phyloP scores from a whole-genome alignment of 495 filamentous ascomycete genomes.

The Xylaria palmicola region DNA sequence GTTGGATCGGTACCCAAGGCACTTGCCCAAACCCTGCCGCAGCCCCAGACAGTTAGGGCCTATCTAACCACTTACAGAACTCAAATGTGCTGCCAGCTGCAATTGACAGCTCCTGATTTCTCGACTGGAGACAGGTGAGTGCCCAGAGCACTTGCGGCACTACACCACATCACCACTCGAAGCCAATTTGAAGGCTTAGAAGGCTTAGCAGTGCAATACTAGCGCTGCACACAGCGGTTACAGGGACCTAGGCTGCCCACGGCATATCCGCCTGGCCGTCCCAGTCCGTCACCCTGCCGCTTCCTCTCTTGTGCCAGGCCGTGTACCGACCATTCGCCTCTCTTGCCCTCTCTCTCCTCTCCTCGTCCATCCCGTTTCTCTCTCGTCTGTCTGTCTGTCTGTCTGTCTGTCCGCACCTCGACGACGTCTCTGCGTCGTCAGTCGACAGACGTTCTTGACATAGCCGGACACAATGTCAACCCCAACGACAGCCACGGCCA shows the following conservation, averaged over 20 bases:
- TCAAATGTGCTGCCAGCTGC: neutral
- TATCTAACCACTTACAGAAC: constrained; percentile 6
- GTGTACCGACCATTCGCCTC: neutral
- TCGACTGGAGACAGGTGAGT: too few species aligned
- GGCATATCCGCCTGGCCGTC: neutral
- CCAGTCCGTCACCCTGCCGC: neutral
- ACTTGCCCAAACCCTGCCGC: neutral
- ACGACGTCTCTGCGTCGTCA: constrained; percentile 5
- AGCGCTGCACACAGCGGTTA: too few species aligned
- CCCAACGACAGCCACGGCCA: constrained; percentile 77
- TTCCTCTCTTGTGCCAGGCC: neutral
- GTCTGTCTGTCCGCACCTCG: neutral
- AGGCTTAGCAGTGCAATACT: too few species aligned
- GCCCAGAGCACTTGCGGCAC: too few species aligned
- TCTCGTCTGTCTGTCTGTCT: constrained; percentile 1
- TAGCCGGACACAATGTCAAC: constrained; percentile 65
- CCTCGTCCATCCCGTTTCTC: neutral
- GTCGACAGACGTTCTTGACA: neutral
- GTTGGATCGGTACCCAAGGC: neutral
- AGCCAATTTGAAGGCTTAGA: too few species aligned
- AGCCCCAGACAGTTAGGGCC: neutral
- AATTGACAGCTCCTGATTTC: constrained; percentile 2
- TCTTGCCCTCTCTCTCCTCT: neutral
- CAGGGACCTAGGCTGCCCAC: too few species aligned
- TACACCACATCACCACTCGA: too few species aligned